Conservation (phyloP, 805 yeast species). For the Hanseniaspora jakobsenii region DNA sequence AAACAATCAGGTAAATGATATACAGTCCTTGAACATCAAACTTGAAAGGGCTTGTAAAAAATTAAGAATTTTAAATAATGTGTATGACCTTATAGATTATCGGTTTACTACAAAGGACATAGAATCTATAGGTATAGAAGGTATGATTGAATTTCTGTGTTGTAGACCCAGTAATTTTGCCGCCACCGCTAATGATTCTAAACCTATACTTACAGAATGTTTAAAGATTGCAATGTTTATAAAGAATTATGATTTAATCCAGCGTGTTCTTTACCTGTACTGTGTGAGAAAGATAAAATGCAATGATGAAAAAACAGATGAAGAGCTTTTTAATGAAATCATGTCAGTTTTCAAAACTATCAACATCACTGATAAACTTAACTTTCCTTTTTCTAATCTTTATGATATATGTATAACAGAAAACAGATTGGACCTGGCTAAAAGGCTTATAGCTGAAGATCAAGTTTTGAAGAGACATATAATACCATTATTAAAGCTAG, state of each 20-base stretch:
- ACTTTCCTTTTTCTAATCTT: constrained; percentile 47
- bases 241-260: constrained; percentile 34
- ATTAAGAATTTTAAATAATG: constrained; percentile 55
- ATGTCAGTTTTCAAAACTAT: constrained; percentile 28
- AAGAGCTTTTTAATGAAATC: constrained; percentile 41
- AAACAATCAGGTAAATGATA: background rate
- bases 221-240: constrained; percentile 46
- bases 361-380: constrained; percentile 23
- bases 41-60: constrained; percentile 53
- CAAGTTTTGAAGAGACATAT: constrained; percentile 46
- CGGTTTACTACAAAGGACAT: constrained; percentile 52
- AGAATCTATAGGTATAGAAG: constrained; percentile 40
- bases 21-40: constrained; percentile 35
- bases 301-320: constrained; percentile 45
- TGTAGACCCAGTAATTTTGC: constrained; percentile 7
- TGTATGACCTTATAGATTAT: constrained; percentile 54
- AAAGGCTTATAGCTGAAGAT: constrained; percentile 56
- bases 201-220: constrained; percentile 47
- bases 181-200: constrained; percentile 23
- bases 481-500: constrained; percentile 53
- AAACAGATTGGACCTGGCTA: constrained; percentile 62
- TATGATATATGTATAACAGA: constrained; percentile 63
- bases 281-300: constrained; percentile 55
- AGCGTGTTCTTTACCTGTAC: constrained; percentile 59
- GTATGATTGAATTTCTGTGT: constrained; percentile 40